A percentile compares a stretch with the other conserved stretches of the same genome.
Evolutionary conservation across 2,329 filamentous ascomycete genomes (phyloP).

Genomic region (Sporothrix brunneoviolacea): DNA sequence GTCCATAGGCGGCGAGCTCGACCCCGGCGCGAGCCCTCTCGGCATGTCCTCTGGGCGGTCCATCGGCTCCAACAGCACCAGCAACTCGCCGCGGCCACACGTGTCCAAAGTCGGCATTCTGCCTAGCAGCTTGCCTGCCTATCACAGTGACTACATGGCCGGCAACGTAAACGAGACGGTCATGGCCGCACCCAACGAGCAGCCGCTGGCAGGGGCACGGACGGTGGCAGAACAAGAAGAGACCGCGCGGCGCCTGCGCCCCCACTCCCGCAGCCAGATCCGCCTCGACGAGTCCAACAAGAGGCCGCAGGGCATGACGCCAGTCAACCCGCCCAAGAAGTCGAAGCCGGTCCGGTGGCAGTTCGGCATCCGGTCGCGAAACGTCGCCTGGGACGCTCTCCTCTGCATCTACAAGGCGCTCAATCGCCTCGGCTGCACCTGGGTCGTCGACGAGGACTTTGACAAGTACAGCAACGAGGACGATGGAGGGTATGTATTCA

Average conservation of each 20-base stretch:
- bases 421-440: conserved; percentile 78
- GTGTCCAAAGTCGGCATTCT: conserved; percentile 86
- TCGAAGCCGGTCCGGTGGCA: conserved; percentile 87
- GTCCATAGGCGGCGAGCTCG: conserved; percentile 23
- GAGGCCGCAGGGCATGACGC: conserved; percentile 57
- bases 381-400: conserved; percentile 89
- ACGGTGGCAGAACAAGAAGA: conserved; percentile 74
- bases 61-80: conserved; percentile 41
- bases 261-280: conserved; percentile 68
- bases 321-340: conserved; percentile 60
- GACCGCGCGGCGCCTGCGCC: conserved; percentile 73
- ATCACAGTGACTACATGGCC: conserved; percentile 82
- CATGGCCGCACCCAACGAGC: conserved; percentile 40
- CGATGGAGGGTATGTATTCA: conserved; percentile 31
- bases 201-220: conserved; percentile 43
- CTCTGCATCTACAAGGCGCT: conserved; percentile 92
- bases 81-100: conserved; percentile 47
- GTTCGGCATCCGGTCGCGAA: conserved; percentile 91
- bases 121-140: conserved; percentile 82
- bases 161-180: conserved; percentile 42
- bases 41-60: conserved; percentile 51
- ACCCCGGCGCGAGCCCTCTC: conserved; percentile 42
- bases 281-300: conserved; percentile 58
- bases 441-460: conserved; percentile 63
- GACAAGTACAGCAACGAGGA: conserved; percentile 41